Base-by-base conservation (phyloP, 2,329 filamentous ascomycete genomes). In the Aspergillus neoniger region DNA sequence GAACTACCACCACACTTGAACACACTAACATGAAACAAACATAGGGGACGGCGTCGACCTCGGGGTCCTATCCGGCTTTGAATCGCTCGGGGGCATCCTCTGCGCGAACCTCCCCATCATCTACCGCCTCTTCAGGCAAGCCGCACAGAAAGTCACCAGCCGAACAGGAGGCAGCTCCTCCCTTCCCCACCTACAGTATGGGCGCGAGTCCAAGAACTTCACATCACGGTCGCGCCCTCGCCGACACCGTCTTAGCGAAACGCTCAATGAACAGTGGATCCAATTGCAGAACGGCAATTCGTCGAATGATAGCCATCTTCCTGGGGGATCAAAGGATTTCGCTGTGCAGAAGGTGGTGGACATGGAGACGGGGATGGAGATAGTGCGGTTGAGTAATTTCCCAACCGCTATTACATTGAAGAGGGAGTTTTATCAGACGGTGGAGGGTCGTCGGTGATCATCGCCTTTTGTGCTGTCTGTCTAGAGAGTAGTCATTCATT, bases 81-180 rank as follows among this genome's bases (percentile, higher is more conserved):
- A 59, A 44, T 59, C 52, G 2, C 38, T 59, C 19, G 57, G 52
- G 1, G 52, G 44, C 2, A 36, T 59, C 4, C 57, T 59, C 51
- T 59, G 57, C 52, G 57, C 57, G 36, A 59, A 59, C 25, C 52
- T 59, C 5, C 57, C 52, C 4, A 59, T 59, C 32, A 59, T 59
- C 52, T 59, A 59, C 51, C 57, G 57, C n/a, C n/a, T 59, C 4
- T 59, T 56, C 36, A 23, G 23, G 15, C 48, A 32, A 15, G 57
- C 52, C 36, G 57, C 44, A 2, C 57, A 59, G 15, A 59, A 59
- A 15, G 39, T 59, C 23, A 43, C 23, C 44, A 59, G 52, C 17
- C 50, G 49, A 21, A 32, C 25, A 17, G 48, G 39, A 15, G 47
- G 44, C 19, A 32, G 41, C 23, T 36, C 53, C 19, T 55, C 52